Base-by-base conservation (phyloP, 2,329 filamentous ascomycete species). In the Colletotrichum neosansevieriae region DNA sequence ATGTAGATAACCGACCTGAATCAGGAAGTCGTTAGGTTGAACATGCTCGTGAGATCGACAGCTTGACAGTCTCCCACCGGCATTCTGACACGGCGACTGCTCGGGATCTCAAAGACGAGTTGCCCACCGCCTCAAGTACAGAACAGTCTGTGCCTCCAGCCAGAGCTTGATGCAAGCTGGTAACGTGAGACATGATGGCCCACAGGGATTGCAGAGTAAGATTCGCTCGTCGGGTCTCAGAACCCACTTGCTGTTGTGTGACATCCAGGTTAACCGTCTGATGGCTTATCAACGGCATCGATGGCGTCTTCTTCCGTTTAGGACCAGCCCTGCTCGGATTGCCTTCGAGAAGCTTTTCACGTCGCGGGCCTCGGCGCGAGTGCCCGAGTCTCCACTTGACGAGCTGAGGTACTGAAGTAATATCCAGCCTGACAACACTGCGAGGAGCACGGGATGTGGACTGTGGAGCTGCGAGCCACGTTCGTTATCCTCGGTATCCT, bases 361-460 rank as follows among this genome's bases (percentile, higher is more conserved):
- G 21, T 42, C 21, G 40, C 65, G 54, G 60, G 15, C 36, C 36
- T 59, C 49, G 53, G 21, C 24, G 54, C 59, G 44, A 45, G 34
- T 12, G 17, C n/a, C 29, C 15, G 15, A 44, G n/a, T 15, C 32
- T 60, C n/a, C n/a, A n/a, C n/a, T n/a, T n/a, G n/a, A 45, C 3
- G 47, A 56, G 58, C 34, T 50, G 15, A 40, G 36, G 15, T 19
- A 15, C 24, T 50, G 11, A 34, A 29, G 12, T 19, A 15, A 32
- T 5, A 17, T 6, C 54, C n/a, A 29, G 10, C 38, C n/a, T 24
- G 19, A 56, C 15, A 11, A 40, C 50, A 3, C 36, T 51, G 32
- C 29, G 45, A 47, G 32, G 54, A 40, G 61, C 29, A 36, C 38
- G 60, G 32, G 45, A 64, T 51, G 40, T 58, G 59, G 64, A 51